phyloP scores from a whole-genome alignment of 192 early-diverging fungal genomes.

The Phycomyces blakesleeanus region DNA sequence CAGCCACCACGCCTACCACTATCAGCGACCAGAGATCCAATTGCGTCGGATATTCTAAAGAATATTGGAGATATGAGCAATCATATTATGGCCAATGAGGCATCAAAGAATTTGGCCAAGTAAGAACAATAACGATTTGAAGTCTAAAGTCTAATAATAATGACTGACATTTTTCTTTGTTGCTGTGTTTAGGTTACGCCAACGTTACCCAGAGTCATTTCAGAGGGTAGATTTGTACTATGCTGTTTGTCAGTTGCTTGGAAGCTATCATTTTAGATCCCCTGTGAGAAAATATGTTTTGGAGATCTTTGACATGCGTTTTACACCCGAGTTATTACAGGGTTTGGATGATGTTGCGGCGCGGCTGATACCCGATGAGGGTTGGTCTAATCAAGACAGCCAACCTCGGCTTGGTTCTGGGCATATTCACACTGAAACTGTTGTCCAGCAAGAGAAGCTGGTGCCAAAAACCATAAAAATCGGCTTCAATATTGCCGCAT shows the following conservation, averaged over 20 bases:
- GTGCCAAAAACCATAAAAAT: constrained; percentile 10
- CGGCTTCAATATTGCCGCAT: background rate
- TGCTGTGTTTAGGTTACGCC: constrained; percentile 45
- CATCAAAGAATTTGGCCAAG: constrained; percentile 65
- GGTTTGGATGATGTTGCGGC: constrained; percentile 37
- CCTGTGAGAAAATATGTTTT: constrained; percentile 67
- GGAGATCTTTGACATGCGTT: constrained; percentile 73
- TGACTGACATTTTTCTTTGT: too few species aligned
- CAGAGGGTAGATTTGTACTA: constrained; percentile 50
- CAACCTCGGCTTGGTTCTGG: background rate
- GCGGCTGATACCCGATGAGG: background rate
- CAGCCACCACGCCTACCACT: constrained; percentile 40
- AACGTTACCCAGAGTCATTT: constrained; percentile 60
- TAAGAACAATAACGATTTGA: constrained; percentile 15
- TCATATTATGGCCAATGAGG: constrained; percentile 76
- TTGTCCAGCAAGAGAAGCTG: constrained; percentile 10
- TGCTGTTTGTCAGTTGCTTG: constrained; percentile 57
- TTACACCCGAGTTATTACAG: constrained; percentile 41
- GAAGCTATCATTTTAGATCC: constrained; percentile 68
- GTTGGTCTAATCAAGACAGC: background rate
- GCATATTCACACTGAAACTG: too few species aligned
- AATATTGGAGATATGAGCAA: constrained; percentile 77
- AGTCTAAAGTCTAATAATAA: background rate
- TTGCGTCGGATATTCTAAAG: constrained; percentile 55
- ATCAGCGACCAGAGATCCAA: constrained; percentile 29